Percentiles rank a stretch among this genome's conserved stretches.
Evolutionary conservation across 2,329 filamentous ascomycete genomes (phyloP).

Genomic region (Lithohypha guttulata): DNA sequence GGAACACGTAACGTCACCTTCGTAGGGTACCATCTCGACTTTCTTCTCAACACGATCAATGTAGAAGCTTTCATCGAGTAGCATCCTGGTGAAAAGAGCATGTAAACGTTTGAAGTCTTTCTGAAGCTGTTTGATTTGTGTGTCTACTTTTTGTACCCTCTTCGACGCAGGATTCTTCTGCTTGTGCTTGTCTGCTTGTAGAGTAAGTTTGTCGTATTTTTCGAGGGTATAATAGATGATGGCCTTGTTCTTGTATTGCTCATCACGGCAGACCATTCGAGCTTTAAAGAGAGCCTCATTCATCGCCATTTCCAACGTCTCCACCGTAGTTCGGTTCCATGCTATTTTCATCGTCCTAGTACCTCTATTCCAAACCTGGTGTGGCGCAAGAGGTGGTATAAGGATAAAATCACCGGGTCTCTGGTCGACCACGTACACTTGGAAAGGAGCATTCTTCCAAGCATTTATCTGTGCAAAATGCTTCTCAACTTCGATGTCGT

Average conservation of each 20-base stretch:
- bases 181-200: slow-evolving; percentile 48
- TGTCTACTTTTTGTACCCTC: slow-evolving; percentile 30
- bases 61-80: slow-evolving; percentile 79
- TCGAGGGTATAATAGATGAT: slow-evolving; percentile 80
- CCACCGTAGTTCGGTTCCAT: slow-evolving; percentile 90
- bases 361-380: slow-evolving; percentile 97
- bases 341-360: slow-evolving; percentile 95
- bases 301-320: slow-evolving; percentile 78
- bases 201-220: slow-evolving; percentile 57
- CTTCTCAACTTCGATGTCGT: slow-evolving; percentile 93
- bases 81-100: slow-evolving; percentile 61
- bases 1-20: slow-evolving; percentile 87
- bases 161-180: slow-evolving; percentile 26
- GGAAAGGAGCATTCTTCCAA: slow-evolving; percentile 90
- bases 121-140: slow-evolving; percentile 58
- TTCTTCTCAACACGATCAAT: slow-evolving; percentile 49
- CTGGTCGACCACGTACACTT: slow-evolving; percentile 86
- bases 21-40: slow-evolving; percentile 67
- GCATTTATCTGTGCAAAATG: slow-evolving; percentile 94
- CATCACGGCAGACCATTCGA: slow-evolving; percentile 84
- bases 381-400: slow-evolving; percentile 81
- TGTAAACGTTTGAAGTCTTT: slow-evolving; percentile 77
- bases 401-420: slow-evolving; percentile 83
- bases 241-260: slow-evolving; percentile 98
- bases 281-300: slow-evolving; percentile 81